Evolutionary conservation across 2,329 filamentous ascomycete genomes (phyloP), one percentile per base, ranked within the genome.

Genomic region (Phialemoniopsis sp.): DNA sequence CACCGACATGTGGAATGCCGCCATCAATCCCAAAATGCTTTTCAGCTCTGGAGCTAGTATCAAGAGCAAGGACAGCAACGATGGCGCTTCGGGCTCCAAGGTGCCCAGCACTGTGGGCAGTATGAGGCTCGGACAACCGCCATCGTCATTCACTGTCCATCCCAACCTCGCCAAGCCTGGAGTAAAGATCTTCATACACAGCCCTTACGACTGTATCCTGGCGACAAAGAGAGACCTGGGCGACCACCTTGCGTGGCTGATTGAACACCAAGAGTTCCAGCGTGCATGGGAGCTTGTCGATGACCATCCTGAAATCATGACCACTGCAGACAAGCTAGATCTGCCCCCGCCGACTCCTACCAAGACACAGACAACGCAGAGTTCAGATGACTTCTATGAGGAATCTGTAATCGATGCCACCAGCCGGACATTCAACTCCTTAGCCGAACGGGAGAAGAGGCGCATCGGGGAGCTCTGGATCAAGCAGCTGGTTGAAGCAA

Each of bases 161-260:
- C 62, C 76, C 39, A 70, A 70, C 50, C 59, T 85, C 47, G 52
- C 72, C 48, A 73, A 80, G 53, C 69, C 68, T 37, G 73, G 77
- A 2, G 60, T 73, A 51, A 59, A 97, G 54, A 86, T 98, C 13
- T 96, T 96, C 57, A 88, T 98, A 31, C 89, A 95, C 54, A 96
- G 89, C 52, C 93, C 93, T 0, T 98, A 94, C 56, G 93, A 98
- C 62, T 97, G 90, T 53, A 85, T 97, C n/a, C 68, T 96, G 39
- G 88, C 89, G 1, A 88, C 93, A 3, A 90, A 90, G 57, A 76
- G 93, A 49, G 90, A 95, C 54, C 71, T 95, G 13, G 71, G 80
- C 4, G 93, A 98, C 61, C 89, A 95, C 54, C 68, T 97, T 16
- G 69, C 74, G 8, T 98, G 91, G 91, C 70, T 97, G 13, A 59